These are phyloP conservation scores for Psilocybe sp. DNA, from an alignment of 768 basidiomycete species.

Conservation along the genomic window DNA sequence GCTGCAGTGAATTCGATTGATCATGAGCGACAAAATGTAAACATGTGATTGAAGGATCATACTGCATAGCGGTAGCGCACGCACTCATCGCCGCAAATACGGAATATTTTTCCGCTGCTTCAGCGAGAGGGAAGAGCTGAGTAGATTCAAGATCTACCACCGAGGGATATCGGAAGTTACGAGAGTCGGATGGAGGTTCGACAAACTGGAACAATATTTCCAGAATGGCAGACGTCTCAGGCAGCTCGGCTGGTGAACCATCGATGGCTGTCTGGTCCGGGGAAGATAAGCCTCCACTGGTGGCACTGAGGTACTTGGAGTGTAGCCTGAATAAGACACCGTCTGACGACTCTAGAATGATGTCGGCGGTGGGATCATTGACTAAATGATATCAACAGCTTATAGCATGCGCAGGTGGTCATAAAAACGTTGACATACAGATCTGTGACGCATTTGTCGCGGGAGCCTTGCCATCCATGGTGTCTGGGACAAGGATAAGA, in stretches of 20 bases:
- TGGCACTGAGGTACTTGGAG: constrained; percentile 4
- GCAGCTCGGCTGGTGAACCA: not conserved
- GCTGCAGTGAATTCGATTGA: too few species aligned
- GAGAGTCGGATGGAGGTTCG: not conserved
- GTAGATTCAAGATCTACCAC: constrained; percentile 3
- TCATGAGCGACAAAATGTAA: too few species aligned
- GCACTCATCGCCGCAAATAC: constrained; percentile 22
- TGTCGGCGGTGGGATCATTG: constrained; percentile 6
- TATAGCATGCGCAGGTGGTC: too few species aligned
- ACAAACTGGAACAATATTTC: not conserved
- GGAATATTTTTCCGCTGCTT: constrained; percentile 23
- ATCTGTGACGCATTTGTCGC: too few species aligned
- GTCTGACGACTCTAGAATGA: constrained; percentile 12
- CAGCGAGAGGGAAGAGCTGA: constrained; percentile 10
- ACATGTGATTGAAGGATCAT: too few species aligned
- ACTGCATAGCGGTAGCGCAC: constrained; percentile 16
- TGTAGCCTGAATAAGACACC: constrained; percentile 7
- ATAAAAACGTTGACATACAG: too few species aligned
- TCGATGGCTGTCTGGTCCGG: not conserved
- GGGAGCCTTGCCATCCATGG: too few species aligned
- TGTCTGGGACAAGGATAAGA: too few species aligned
- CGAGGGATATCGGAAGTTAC: constrained; percentile 3
- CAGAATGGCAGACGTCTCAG: not conserved
- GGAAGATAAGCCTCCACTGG: not conserved
- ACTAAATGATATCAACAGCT: not conserved